These are phyloP conservation scores for Schizonepeta tenuifolia DNA, from an alignment of 257 asterid species.

Conservation along the genomic window DNA sequence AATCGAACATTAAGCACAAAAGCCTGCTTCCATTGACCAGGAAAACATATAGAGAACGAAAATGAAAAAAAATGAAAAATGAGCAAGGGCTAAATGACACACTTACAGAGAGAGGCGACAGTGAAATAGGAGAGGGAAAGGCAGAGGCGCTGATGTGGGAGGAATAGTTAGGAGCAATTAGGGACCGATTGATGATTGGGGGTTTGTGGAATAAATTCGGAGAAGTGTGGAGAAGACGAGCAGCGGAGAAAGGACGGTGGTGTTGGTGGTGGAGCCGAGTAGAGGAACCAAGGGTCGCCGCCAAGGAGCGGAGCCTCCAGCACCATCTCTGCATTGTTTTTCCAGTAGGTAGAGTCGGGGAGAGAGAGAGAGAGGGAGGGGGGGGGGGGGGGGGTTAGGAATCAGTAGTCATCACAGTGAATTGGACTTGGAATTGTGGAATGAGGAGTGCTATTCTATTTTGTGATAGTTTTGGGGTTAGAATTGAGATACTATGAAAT, in stretches of 20 bases:
- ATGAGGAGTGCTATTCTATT: not conserved
- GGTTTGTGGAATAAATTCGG: slow-evolving; percentile 42
- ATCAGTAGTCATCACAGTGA: not conserved
- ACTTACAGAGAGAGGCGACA: slow-evolving; percentile 55
- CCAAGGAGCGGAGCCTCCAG: slow-evolving; percentile 40
- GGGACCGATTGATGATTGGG: slow-evolving; percentile 24
- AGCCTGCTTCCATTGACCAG: slow-evolving; percentile 1
- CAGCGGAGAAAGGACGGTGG: slow-evolving; percentile 17
- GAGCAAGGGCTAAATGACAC: not conserved
- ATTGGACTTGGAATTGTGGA: slow-evolving; percentile 16
- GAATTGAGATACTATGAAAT: slow-evolving; percentile 6
- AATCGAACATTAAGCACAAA: slow-evolving; percentile 15
- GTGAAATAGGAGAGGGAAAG: slow-evolving; percentile 24
- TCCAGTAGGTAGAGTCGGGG: not conserved
- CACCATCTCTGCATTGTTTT: slow-evolving; percentile 43
- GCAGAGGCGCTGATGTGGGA: slow-evolving; percentile 41
- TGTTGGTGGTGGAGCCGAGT: slow-evolving; percentile 29
- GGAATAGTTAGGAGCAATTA: slow-evolving; percentile 35
- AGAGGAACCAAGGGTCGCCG: slow-evolving; percentile 31
- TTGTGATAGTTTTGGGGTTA: not conserved
- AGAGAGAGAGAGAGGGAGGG: not conserved
- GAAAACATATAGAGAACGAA: not conserved
- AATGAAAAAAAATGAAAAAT: not conserved
- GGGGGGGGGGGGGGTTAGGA: not conserved
- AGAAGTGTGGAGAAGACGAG: slow-evolving; percentile 49